Percentiles rank a stretch among this genome's conserved stretches.
phyloP scores from a whole-genome alignment of 2,329 filamentous ascomycete genomes.

The Fulvia fulva region DNA sequence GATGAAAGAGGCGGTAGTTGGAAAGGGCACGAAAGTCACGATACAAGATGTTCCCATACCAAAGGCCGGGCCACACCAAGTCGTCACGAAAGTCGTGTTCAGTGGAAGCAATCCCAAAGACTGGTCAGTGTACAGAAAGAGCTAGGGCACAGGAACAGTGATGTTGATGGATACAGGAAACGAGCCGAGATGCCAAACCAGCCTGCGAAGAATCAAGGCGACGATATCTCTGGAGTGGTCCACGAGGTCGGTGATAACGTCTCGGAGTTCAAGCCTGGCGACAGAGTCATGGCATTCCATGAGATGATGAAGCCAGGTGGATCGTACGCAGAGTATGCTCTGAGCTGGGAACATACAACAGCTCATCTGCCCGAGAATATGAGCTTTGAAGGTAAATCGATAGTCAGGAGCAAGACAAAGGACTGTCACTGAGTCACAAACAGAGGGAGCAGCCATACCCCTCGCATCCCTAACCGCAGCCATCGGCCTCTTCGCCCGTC shows the following conservation, averaged over 20 bases:
- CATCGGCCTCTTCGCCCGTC: conserved; percentile 42
- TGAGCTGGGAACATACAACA: conserved; percentile 54
- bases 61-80: conserved; percentile 32
- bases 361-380: conserved; percentile 51
- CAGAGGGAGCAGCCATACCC: conserved; percentile 44
- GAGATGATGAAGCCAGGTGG: conserved; percentile 50
- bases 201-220: conserved; percentile 30
- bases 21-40: conserved; percentile 33
- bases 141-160: background rate
- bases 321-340: conserved; percentile 59
- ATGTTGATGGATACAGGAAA: conserved; percentile 16
- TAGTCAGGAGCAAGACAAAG: background rate
- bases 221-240: conserved; percentile 42
- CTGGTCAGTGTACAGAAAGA: conserved; percentile 19
- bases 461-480: conserved; percentile 46
- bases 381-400: conserved; percentile 47
- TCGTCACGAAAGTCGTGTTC: conserved; percentile 33
- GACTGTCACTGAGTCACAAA: background rate
- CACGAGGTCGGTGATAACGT: conserved; percentile 54
- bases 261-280: conserved; percentile 54
- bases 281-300: conserved; percentile 55
- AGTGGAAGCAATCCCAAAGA: conserved; percentile 34
- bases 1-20: conserved; percentile 38
- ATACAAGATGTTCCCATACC: conserved; percentile 43
- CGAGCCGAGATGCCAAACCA: conserved; percentile 15